Evolutionary conservation across 129 eudicot genomes (phyloP).

Genomic region (Helianthus tuberosus): DNA sequence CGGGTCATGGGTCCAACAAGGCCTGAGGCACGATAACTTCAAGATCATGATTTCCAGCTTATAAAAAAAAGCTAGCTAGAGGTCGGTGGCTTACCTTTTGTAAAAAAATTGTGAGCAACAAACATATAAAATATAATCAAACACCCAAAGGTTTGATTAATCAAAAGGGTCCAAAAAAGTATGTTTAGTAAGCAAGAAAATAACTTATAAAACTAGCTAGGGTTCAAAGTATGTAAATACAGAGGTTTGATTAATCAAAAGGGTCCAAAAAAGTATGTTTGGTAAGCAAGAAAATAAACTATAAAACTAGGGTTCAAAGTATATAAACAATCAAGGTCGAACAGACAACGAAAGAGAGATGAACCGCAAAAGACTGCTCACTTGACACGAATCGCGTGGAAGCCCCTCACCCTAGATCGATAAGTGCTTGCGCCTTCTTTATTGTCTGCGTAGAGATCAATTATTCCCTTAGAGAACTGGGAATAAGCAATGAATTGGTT

Average conservation of each 20-base stretch:
- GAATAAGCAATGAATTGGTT: not conserved
- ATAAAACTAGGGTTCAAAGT: slow-evolving; percentile 19
- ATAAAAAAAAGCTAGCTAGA: not conserved
- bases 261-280: slow-evolving; percentile 11
- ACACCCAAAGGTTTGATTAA: too few relatives aligned
- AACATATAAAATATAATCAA: not conserved
- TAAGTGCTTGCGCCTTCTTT: not conserved
- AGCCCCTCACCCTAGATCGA: slow-evolving; percentile 30
- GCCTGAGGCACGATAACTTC: not conserved
- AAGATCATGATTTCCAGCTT: slow-evolving; percentile 5
- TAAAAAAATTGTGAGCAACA: not conserved
- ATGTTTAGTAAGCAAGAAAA: not conserved
- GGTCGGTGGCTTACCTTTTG: not conserved
- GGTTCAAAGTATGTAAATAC: slow-evolving; percentile 9
- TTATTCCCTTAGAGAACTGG: not conserved
- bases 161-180: too few relatives aligned
- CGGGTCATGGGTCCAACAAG: not conserved
- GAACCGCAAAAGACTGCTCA: slow-evolving; percentile 44
- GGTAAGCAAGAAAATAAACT: not conserved
- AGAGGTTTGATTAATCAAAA: not conserved
- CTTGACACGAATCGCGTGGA: slow-evolving; percentile 47
- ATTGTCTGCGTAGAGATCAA: not conserved
- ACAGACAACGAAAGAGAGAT: slow-evolving; percentile 51
- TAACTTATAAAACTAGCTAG: slow-evolving; percentile 5
- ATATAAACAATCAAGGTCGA: slow-evolving; percentile 44